phyloP scores from a whole-genome alignment of 78 protist species.

The Dictyostelium brefeldianum region DNA sequence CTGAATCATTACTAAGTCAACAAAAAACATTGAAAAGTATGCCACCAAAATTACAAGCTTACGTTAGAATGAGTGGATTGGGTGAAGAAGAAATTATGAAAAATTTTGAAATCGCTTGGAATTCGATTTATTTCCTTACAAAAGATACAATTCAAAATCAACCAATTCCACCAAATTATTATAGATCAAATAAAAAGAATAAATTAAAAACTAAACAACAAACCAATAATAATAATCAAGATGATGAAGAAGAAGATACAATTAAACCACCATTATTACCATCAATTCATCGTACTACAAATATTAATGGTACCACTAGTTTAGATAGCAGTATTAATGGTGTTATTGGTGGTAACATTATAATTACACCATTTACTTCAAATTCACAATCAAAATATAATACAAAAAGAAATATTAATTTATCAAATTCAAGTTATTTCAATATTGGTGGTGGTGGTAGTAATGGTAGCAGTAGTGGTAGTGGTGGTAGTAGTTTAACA shows the following conservation, averaged over 20 bases:
- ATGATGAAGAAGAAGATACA: conserved; percentile 11
- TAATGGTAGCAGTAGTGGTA: not conserved
- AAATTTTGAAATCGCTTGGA: conserved; percentile 73
- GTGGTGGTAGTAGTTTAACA: not conserved
- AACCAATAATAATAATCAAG: not conserved
- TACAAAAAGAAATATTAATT: not conserved
- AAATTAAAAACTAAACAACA: not conserved
- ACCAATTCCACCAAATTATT: conserved; percentile 78
- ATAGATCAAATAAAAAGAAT: conserved; percentile 64
- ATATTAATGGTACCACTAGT: not conserved
- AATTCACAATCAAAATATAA: conserved; percentile 31
- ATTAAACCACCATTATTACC: conserved; percentile 32
- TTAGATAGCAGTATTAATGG: not conserved
- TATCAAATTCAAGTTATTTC: conserved; percentile 10
- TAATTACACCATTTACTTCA: conserved; percentile 16
- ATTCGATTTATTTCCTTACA: conserved; percentile 64
- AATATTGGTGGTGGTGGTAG: not conserved
- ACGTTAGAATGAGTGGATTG: conserved; percentile 65
- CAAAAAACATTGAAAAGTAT: conserved; percentile 57
- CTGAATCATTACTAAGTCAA: conserved; percentile 62
- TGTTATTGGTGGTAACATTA: not conserved
- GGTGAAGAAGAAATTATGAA: conserved; percentile 73
- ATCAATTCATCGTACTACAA: conserved; percentile 47
- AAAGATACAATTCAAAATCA: conserved; percentile 73
- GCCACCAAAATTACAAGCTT: conserved; percentile 79